A percentile compares a stretch with the other conserved stretches of the same genome.
These are phyloP conservation scores for Acer campestre DNA, from an alignment of 345 rosid species.

Conservation along the genomic window DNA sequence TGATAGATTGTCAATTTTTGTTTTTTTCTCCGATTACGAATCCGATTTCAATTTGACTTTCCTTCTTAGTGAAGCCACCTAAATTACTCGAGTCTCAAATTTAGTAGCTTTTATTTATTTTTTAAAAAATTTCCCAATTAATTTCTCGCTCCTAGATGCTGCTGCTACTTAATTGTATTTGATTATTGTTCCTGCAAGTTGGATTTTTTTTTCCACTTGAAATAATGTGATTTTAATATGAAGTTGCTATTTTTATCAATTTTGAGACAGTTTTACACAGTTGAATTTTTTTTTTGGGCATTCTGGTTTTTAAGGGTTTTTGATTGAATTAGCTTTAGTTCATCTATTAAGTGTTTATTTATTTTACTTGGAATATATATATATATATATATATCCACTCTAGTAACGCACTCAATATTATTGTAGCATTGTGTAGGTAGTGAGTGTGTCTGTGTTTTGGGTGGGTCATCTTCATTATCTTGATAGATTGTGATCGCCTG, in stretches of 20 bases:
- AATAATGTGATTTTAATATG: neutral
- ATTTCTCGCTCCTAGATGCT: neutral
- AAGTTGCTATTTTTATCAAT: neutral
- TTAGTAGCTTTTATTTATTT: neutral
- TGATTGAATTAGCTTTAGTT: neutral
- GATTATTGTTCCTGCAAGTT: neutral
- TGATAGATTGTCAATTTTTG: neutral
- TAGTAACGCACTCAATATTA: neutral
- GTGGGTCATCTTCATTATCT: constrained; percentile 15
- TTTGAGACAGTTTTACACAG: neutral
- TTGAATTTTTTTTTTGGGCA: neutral
- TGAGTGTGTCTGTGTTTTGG: neutral
- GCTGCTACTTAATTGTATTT: neutral
- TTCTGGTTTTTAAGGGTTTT: neutral
- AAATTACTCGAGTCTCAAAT: neutral
- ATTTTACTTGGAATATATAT: neutral
- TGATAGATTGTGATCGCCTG: neutral
- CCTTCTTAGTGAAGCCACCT: neutral
- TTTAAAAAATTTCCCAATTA: neutral
- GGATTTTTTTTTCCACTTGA: neutral
- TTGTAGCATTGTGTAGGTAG: neutral
- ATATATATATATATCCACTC: neutral
- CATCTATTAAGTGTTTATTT: neutral
- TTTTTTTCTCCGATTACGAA: neutral
- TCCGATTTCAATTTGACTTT: neutral